Evolutionary conservation across 352 stramenopile genomes (phyloP).

Genomic region (Globisporangium yorkense): DNA sequence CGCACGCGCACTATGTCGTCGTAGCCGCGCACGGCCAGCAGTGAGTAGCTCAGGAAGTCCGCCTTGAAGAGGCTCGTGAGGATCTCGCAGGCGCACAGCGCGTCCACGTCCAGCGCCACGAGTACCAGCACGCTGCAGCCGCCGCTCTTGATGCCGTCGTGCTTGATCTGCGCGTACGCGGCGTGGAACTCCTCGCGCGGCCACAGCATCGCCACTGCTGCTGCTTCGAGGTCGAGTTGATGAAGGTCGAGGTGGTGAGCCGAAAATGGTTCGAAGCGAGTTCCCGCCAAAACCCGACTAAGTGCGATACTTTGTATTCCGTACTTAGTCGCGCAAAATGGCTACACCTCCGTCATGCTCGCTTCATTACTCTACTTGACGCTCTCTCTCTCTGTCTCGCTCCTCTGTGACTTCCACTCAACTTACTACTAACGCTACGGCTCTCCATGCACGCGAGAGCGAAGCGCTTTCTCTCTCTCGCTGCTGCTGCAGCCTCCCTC

Average conservation of each 20-base stretch:
- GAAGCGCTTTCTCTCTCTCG: slow-evolving; percentile 1
- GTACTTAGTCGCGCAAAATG: too few species aligned
- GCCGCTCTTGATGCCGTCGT: slow-evolving; percentile 59
- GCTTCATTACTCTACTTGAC: neutral
- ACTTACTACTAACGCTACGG: neutral
- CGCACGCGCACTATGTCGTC: slow-evolving; percentile 77
- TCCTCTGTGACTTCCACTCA: neutral
- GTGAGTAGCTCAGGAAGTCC: slow-evolving; percentile 70
- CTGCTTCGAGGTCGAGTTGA: neutral
- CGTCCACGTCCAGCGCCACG: slow-evolving; percentile 92
- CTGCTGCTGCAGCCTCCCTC: neutral
- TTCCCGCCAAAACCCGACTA: neutral
- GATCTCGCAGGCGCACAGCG: slow-evolving; percentile 93
- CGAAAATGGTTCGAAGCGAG: neutral
- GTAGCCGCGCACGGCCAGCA: slow-evolving; percentile 76
- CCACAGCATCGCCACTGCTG: slow-evolving; percentile 48
- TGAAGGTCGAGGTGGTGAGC: too few species aligned
- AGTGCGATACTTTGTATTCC: neutral
- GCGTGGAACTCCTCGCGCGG: slow-evolving; percentile 83
- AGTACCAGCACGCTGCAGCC: slow-evolving; percentile 90
- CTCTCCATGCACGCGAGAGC: neutral
- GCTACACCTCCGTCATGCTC: too few species aligned
- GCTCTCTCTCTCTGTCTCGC: neutral
- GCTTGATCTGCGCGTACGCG: slow-evolving; percentile 79
- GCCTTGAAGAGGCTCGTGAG: slow-evolving; percentile 77